Percentiles rank a stretch among this genome's conserved stretches.
phyloP scores from a whole-genome alignment of 1,139 yeast species.

The Candida anutae region DNA sequence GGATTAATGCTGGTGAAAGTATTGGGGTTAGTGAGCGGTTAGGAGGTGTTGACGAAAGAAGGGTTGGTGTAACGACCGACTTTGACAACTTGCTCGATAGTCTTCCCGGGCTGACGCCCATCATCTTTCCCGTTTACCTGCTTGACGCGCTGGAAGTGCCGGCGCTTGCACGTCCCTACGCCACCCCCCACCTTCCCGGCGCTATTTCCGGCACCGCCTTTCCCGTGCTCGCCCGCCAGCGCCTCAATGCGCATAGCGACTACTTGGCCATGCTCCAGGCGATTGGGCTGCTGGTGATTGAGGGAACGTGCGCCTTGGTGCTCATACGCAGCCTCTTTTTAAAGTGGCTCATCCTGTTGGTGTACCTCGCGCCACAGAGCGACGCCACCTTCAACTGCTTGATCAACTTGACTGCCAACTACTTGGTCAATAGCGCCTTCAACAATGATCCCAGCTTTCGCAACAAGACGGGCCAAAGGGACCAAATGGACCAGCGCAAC shows the following conservation, averaged over 20 bases:
- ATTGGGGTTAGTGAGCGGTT: too few relatives aligned
- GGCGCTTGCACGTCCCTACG: too few relatives aligned
- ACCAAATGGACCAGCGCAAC: conserved; percentile 6
- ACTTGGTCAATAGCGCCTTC: conserved; percentile 27
- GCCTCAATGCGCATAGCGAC: background rate
- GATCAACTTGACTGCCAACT: conserved; percentile 34
- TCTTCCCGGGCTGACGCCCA: conserved; percentile 15
- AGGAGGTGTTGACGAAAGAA: too few relatives aligned
- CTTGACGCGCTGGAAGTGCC: too few relatives aligned
- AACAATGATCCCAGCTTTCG: conserved; percentile 10
- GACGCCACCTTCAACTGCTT: conserved; percentile 32
- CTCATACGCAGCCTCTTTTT: conserved; percentile 26
- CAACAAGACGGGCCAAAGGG: background rate
- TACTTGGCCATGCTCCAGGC: conserved; percentile 4
- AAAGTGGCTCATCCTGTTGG: conserved; percentile 28
- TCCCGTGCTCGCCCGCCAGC: too few relatives aligned
- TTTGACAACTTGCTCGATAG: conserved; percentile 18
- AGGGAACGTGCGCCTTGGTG: conserved; percentile 22
- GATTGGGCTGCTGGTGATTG: conserved; percentile 13
- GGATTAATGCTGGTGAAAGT: too few relatives aligned
- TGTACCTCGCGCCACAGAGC: conserved; percentile 16
- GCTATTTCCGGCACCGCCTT: too few relatives aligned
- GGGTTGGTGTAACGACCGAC: too few relatives aligned
- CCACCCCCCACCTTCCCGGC: too few relatives aligned
- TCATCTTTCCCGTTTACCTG: conserved; percentile 35